These are phyloP conservation scores for Rickenella mellea DNA, from an alignment of 768 basidiomycete species.

Conservation along the genomic window DNA sequence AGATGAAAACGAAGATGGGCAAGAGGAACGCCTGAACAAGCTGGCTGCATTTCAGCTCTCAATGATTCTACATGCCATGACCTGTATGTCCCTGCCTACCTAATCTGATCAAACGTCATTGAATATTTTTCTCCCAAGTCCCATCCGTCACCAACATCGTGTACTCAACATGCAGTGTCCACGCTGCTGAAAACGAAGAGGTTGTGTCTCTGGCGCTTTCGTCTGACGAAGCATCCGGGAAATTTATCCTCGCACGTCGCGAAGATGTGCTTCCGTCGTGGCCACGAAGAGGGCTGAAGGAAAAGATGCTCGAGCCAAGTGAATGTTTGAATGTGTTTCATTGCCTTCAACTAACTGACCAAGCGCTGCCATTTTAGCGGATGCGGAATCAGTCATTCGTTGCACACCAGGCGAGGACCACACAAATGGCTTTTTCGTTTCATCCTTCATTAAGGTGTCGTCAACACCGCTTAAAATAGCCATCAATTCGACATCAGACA, in stretches of 20 bases:
- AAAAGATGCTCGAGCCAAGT: conserved; percentile 56
- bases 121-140: conserved; percentile 34
- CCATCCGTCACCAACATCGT: conserved; percentile 72
- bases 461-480: too few relatives aligned
- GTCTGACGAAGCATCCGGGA: conserved; percentile 57
- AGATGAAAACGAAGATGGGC: conserved; percentile 44
- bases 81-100: conserved; percentile 39
- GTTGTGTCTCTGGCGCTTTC: conserved; percentile 71
- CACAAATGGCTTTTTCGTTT: conserved; percentile 96
- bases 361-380: conserved; percentile 33
- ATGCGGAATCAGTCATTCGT: conserved; percentile 55
- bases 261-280: conserved; percentile 69
- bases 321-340: too few relatives aligned
- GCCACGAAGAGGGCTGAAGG: conserved; percentile 67
- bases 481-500: too few relatives aligned
- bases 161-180: conserved; percentile 96
- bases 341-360: too few relatives aligned
- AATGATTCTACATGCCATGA: conserved; percentile 94
- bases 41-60: conserved; percentile 81
- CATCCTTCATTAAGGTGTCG: conserved; percentile 81
- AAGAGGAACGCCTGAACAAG: conserved; percentile 68
- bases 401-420: conserved; percentile 76
- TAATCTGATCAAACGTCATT: conserved; percentile 3
- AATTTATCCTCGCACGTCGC: conserved; percentile 62
- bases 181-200: conserved; percentile 86